These are phyloP conservation scores for Aspergillus puulaauensis DNA, from an alignment of 2,329 filamentous ascomycete species.

Conservation along the genomic window DNA sequence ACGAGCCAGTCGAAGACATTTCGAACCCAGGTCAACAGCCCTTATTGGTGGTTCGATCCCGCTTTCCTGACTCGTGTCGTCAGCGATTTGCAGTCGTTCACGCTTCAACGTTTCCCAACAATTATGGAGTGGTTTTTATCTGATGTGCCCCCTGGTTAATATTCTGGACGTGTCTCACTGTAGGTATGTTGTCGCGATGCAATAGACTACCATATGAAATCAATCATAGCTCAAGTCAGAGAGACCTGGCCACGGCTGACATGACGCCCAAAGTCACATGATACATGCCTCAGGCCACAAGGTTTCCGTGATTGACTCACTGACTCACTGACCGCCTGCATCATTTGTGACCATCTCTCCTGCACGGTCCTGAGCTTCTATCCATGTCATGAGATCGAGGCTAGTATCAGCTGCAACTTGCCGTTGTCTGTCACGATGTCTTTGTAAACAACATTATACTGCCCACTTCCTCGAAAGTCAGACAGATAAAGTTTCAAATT, in stretches of 20 bases:
- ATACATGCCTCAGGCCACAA: conserved; percentile 16
- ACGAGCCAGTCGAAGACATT: conserved; percentile 1
- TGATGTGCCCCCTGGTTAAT: no score
- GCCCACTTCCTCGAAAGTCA: neutral
- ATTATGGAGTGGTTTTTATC: neutral
- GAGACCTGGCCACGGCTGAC: no score
- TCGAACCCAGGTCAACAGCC: neutral
- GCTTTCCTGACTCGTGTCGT: conserved; percentile 23
- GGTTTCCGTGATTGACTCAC: neutral
- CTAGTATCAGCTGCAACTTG: conserved; percentile 9
- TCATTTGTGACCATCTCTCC: neutral
- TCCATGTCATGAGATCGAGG: conserved; percentile 13
- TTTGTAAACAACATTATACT: neutral
- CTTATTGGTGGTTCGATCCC: conserved; percentile 12
- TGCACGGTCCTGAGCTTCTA: conserved; percentile 9
- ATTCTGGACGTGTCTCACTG: no score
- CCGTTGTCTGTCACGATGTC: neutral
- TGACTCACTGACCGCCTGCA: conserved; percentile 20
- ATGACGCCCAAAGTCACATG: conserved; percentile 10
- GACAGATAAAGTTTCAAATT: neutral
- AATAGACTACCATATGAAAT: neutral
- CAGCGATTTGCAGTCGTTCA: conserved; percentile 12
- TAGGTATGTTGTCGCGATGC: no score
- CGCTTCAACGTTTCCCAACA: neutral
- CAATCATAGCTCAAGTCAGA: no score